Conservation (phyloP, 2,329 filamentous ascomycete species). For the Bertia moriformis region DNA sequence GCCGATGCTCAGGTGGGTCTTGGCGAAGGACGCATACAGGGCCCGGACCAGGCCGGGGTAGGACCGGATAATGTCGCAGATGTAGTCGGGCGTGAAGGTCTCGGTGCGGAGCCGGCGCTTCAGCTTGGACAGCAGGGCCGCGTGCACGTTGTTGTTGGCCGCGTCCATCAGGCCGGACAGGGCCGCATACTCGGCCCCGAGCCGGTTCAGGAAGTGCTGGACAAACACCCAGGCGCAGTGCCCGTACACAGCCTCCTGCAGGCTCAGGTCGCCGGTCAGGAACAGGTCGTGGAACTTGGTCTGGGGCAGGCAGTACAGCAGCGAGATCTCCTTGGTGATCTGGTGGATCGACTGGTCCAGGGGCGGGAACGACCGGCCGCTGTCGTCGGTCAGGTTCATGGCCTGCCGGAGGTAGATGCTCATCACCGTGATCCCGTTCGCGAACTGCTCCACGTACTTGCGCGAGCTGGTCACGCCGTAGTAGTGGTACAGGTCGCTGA, state of each 20-base stretch:
- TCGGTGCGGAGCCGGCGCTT: constrained; percentile 91
- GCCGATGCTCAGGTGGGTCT: constrained; percentile 54
- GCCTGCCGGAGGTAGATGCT: constrained; percentile 81
- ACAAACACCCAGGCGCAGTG: constrained; percentile 97
- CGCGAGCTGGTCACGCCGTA: constrained; percentile 90
- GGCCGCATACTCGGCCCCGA: constrained; percentile 82
- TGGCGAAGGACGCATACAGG: constrained; percentile 84
- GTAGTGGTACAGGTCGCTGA: constrained; percentile 96
- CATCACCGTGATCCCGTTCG: constrained; percentile 94
- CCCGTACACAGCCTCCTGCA: constrained; percentile 94
- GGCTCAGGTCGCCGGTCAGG: constrained; percentile 67
- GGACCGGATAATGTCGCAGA: constrained; percentile 85
- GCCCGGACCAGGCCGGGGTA: constrained; percentile 78
- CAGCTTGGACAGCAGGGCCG: constrained; percentile 77
- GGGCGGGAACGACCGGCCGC: constrained; percentile 51
- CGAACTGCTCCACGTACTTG: constrained; percentile 98
- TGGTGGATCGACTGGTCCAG: constrained; percentile 94
- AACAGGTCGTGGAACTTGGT: constrained; percentile 92
- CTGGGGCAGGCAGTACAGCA: constrained; percentile 93
- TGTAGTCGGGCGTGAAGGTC: constrained; percentile 96
- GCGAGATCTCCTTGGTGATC: constrained; percentile 95
- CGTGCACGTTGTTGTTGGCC: constrained; percentile 70
- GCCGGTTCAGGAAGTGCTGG: constrained; percentile 91
- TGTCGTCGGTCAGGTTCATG: constrained; percentile 32
- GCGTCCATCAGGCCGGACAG: constrained; percentile 67